phyloP scores from a whole-genome alignment of 192 early-diverging fungal genomes.

The Paraglomus brasilianum region DNA sequence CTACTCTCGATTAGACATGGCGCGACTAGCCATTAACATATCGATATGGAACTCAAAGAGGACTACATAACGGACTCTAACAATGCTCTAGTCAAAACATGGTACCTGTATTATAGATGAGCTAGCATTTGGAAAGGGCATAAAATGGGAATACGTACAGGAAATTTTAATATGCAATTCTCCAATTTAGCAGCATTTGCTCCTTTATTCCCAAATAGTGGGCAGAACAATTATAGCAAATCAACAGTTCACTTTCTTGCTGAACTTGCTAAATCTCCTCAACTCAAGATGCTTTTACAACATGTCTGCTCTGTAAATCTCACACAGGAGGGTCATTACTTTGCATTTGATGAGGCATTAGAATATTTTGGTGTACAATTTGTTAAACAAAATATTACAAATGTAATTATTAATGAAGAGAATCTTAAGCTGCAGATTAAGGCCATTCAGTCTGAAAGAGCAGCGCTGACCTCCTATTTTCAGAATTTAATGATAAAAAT shows the following conservation, averaged over 20 bases:
- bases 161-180: background rate
- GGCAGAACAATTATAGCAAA: background rate
- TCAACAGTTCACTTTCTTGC: conserved; percentile 3
- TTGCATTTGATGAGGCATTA: conserved; percentile 12
- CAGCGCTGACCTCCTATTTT: background rate
- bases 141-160: background rate
- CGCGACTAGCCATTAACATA: too few relatives aligned
- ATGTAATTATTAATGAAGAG: background rate
- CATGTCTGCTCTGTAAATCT: conserved; percentile 8
- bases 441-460: background rate
- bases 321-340: conserved; percentile 9
- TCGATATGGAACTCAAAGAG: too few relatives aligned
- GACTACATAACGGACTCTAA: too few relatives aligned
- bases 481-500: background rate
- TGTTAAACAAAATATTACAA: conserved; percentile 11
- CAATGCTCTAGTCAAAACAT: conserved; percentile 12
- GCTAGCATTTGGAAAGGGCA: conserved; percentile 1
- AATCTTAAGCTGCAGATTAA: background rate
- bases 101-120: conserved; percentile 6
- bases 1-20: too few relatives aligned
- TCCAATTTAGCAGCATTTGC: conserved; percentile 8
- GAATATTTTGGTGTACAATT: background rate
- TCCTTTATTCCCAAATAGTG: conserved; percentile 1
- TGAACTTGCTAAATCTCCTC: background rate
- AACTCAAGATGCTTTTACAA: background rate